Base-by-base conservation (phyloP, 768 basidiomycete species). In the Calocybe indica region DNA sequence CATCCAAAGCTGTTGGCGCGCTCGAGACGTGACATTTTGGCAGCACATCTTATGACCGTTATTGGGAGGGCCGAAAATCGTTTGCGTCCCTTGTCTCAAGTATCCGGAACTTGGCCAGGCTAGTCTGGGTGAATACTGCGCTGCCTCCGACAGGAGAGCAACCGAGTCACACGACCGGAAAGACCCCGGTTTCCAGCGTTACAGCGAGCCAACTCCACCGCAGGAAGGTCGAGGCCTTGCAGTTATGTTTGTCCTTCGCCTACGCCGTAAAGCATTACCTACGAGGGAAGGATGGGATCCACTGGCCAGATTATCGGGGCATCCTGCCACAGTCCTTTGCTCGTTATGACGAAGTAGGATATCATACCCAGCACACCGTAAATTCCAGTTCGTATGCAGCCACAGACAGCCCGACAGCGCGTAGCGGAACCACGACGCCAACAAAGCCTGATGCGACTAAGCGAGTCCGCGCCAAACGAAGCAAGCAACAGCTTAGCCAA, bases 1-100 rank as follows among this genome's bases (percentile, higher is more conserved):
- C 22, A 22, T 1, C 4, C 22, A 22, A 22, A 22, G 15, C 4
- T 15, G 6, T 36, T 40, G 32, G 31, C 13, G 32, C 37, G 34
- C 14, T 7, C 6, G 37, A 34, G 29, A 39, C 43, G 31, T 32
- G 49, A 13, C 37, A 43, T 34, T 13, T 45, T 43, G 51, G 54
- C 48, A 89, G 84, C 44, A 91, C 88, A 15, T 90, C 88, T 6
- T 92, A 91, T 55, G 88, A 92, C 56, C 82, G 88, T 32, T 91
- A 83, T 57, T 89, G 83, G 75, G 92, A 93, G 69, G 93, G 92
- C 41, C 75, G 93, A 54, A 95, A 88, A 63, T 79, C 82, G 37
- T 93, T 93, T 58, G 82, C 85, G 0, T 56, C 79, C 6, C 62
- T 94, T 47, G 80, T 76, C 8, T 77, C 89, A 10, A 82, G 84